Percentiles rank a stretch among this genome's conserved stretches.
Conservation (phyloP, 1,284 basidiomycete genomes). For the Cystobasidium sp. region DNA sequence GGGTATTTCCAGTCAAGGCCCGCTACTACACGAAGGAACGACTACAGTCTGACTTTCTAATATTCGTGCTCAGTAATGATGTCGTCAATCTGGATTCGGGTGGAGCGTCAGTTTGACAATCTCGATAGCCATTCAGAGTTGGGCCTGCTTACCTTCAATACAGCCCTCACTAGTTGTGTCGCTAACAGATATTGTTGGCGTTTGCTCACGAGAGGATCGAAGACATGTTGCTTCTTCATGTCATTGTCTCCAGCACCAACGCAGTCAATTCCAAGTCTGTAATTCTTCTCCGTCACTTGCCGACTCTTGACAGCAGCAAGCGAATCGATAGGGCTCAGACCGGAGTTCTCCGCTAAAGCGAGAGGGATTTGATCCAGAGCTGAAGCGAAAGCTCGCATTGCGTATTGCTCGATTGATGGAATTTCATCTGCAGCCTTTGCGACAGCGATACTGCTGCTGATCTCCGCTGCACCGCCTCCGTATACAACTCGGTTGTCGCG, state of each 20-base stretch:
- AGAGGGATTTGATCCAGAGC: conserved; percentile 92
- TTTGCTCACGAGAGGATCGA: conserved; percentile 96
- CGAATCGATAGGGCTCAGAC: conserved; percentile 93
- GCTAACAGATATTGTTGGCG: conserved; percentile 95
- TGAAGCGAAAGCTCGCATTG: conserved; percentile 95
- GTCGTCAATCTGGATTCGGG: conserved; percentile 48
- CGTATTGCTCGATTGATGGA: conserved; percentile 97
- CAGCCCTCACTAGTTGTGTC: conserved; percentile 74
- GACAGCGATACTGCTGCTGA: conserved; percentile 91
- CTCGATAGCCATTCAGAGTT: neutral
- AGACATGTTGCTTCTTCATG: conserved; percentile 97
- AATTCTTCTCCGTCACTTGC: conserved; percentile 85
- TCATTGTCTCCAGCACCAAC: conserved; percentile 83
- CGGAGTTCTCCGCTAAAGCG: conserved; percentile 96
- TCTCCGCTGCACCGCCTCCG: conserved; percentile 96
- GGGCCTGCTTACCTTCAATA: conserved; percentile 52
- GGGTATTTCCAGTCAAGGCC: neutral
- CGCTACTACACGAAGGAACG: neutral
- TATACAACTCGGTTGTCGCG: conserved; percentile 97
- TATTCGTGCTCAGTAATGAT: conserved; percentile 45
- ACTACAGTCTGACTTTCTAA: neutral
- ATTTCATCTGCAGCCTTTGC: conserved; percentile 95
- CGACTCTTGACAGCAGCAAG: conserved; percentile 91
- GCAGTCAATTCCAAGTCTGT: conserved; percentile 92
- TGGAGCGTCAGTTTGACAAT: neutral